phyloP scores from a whole-genome alignment of 192 early-diverging fungal genomes.

The Coemansia sp. region DNA sequence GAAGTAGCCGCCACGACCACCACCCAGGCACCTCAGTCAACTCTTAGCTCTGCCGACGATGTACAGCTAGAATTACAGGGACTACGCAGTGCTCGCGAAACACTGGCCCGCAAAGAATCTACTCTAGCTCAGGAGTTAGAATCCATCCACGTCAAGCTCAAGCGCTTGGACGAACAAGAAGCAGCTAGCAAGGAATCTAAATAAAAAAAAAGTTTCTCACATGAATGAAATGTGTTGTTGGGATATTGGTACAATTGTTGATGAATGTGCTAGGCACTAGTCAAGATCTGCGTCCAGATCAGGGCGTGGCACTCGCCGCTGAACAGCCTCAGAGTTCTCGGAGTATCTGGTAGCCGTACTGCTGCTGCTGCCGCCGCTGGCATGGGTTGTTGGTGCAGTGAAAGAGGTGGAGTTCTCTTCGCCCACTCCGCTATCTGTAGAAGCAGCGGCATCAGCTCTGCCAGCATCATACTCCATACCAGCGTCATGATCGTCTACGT shows the following conservation, averaged over 20 bases:
- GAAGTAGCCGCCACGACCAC: conserved; percentile 8
- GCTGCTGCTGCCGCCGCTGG: not conserved
- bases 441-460: not conserved
- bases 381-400: not conserved
- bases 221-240: not conserved
- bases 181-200: conserved; percentile 7
- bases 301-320: not conserved
- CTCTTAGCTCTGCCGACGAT: not conserved
- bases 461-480: not conserved
- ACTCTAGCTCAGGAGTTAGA: conserved; percentile 31
- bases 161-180: conserved; percentile 31
- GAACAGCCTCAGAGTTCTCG: not conserved
- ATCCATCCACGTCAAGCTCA: conserved; percentile 35
- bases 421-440: not conserved
- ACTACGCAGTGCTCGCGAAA: conserved; percentile 14
- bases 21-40: not conserved
- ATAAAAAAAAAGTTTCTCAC: not conserved
- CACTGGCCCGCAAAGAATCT: conserved; percentile 26
- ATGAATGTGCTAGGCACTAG: not conserved
- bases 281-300: not conserved
- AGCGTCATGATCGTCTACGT: not conserved
- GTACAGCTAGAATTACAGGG: conserved; percentile 26
- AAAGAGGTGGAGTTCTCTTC: not conserved
- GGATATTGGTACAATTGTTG: conserved; percentile 18
- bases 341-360: not conserved